A percentile compares a stretch with the other conserved stretches of the same genome.
phyloP scores from a whole-genome alignment of 371 early-diverging fungal species.

The Fennellomyces sp. region DNA sequence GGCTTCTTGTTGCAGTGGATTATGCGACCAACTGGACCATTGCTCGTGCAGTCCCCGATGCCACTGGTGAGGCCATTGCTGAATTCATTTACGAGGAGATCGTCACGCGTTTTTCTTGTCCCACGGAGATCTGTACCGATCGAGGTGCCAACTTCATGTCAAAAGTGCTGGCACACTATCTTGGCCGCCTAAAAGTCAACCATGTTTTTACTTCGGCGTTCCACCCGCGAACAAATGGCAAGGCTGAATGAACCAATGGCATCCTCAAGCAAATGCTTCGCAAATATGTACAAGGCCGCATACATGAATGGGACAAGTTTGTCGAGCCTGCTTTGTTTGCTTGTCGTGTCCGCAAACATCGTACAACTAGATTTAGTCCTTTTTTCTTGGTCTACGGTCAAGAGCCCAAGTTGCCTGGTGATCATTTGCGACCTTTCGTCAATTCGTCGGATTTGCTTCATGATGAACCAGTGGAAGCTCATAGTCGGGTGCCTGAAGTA shows the following conservation, averaged over 20 bases:
- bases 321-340: slow-evolving; percentile 16
- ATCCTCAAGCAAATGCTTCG: slow-evolving; percentile 6
- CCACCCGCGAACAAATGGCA: slow-evolving; percentile 25
- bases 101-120: slow-evolving; percentile 33
- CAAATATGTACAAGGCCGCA: neutral
- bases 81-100: slow-evolving; percentile 30
- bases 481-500: too few relatives aligned
- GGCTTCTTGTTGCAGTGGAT: slow-evolving; percentile 40
- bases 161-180: neutral
- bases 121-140: slow-evolving; percentile 25
- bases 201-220: slow-evolving; percentile 24
- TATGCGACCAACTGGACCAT: slow-evolving; percentile 43
- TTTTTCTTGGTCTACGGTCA: slow-evolving; percentile 11
- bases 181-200: slow-evolving; percentile 2
- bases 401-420: neutral
- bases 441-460: neutral
- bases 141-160: slow-evolving; percentile 24
- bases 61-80: slow-evolving; percentile 22
- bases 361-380: slow-evolving; percentile 12
- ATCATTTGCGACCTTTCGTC: neutral
- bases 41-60: slow-evolving; percentile 35
- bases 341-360: slow-evolving; percentile 15
- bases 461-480: too few relatives aligned
- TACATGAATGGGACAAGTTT: slow-evolving; percentile 10
- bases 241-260: slow-evolving; percentile 23